A percentile compares a stretch with the other conserved stretches of the same genome.
These are phyloP conservation scores for Erysimum cheiranthoides DNA, from an alignment of 345 rosid species.

Conservation along the genomic window DNA sequence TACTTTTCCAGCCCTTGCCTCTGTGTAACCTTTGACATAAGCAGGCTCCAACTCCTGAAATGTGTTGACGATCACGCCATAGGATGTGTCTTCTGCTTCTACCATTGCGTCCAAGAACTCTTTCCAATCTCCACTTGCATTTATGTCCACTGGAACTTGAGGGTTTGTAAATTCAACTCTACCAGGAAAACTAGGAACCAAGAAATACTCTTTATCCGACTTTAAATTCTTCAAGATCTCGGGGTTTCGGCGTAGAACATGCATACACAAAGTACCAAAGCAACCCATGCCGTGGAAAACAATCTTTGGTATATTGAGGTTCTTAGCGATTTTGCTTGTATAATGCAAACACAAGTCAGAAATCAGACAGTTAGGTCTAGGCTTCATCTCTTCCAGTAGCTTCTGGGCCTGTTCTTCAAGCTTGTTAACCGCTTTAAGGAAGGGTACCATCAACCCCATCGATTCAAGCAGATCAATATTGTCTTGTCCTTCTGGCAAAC, in stretches of 20 bases:
- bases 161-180: slow-evolving; percentile 45
- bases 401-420: slow-evolving; percentile 38
- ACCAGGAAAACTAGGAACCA: slow-evolving; percentile 50
- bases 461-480: slow-evolving; percentile 37
- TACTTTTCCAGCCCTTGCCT: slow-evolving; percentile 36
- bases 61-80: slow-evolving; percentile 52
- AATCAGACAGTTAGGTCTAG: slow-evolving; percentile 56
- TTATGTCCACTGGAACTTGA: slow-evolving; percentile 38
- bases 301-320: slow-evolving; percentile 57
- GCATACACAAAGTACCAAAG: slow-evolving; percentile 48
- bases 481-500: slow-evolving; percentile 48
- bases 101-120: slow-evolving; percentile 15
- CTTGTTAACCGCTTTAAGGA: slow-evolving; percentile 30
- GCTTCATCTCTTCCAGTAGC: slow-evolving; percentile 44
- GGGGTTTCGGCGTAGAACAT: background rate
- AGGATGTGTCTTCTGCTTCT: slow-evolving; percentile 32
- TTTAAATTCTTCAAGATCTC: slow-evolving; percentile 17
- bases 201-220: slow-evolving; percentile 36
- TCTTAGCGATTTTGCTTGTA: slow-evolving; percentile 46
- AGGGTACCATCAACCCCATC: background rate
- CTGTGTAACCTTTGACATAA: slow-evolving; percentile 40
- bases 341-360: slow-evolving; percentile 54
- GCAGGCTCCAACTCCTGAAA: slow-evolving; percentile 51
- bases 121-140: slow-evolving; percentile 29
- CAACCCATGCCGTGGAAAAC: slow-evolving; percentile 56